These are phyloP conservation scores for Pouteria campechiana DNA, from an alignment of 179 eudicot species.

Conservation along the genomic window DNA sequence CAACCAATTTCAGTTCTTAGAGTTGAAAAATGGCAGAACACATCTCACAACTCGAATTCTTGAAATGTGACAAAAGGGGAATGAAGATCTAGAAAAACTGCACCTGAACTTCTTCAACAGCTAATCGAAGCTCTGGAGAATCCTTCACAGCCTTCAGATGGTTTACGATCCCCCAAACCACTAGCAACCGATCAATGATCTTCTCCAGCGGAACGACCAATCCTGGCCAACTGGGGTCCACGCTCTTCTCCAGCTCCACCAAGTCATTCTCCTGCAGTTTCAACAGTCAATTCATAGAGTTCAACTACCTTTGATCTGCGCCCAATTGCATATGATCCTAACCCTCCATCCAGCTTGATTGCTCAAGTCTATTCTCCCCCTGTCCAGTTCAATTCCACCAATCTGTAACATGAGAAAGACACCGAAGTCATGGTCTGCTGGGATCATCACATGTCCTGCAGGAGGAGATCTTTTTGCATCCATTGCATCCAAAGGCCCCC, in stretches of 20 bases:
- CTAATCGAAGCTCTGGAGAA: slow-evolving; percentile 15
- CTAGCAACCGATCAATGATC: slow-evolving; percentile 11
- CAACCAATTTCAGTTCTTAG: too few relatives aligned
- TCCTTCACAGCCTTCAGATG: slow-evolving; percentile 20
- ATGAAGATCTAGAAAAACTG: neutral
- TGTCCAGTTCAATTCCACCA: too few relatives aligned
- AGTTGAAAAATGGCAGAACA: neutral
- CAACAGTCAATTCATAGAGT: neutral
- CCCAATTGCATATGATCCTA: neutral
- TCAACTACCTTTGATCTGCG: neutral
- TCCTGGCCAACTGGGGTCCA: slow-evolving; percentile 14
- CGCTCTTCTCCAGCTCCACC: slow-evolving; percentile 16
- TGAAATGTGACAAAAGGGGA: too few relatives aligned
- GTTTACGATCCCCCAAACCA: slow-evolving; percentile 25
- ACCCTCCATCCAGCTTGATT: neutral
- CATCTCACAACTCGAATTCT: too few relatives aligned
- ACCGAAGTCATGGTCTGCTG: too few relatives aligned
- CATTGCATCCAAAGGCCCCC: too few relatives aligned
- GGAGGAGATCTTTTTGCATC: too few relatives aligned
- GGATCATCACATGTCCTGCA: too few relatives aligned
- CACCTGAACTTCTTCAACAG: slow-evolving; percentile 18
- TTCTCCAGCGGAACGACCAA: slow-evolving; percentile 19
- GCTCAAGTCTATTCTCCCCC: neutral
- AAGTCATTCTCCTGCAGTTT: slow-evolving; percentile 16
- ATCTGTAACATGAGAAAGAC: too few relatives aligned